These are phyloP conservation scores for Ehretia macrophylla DNA, from an alignment of 257 asterid species.

Conservation along the genomic window DNA sequence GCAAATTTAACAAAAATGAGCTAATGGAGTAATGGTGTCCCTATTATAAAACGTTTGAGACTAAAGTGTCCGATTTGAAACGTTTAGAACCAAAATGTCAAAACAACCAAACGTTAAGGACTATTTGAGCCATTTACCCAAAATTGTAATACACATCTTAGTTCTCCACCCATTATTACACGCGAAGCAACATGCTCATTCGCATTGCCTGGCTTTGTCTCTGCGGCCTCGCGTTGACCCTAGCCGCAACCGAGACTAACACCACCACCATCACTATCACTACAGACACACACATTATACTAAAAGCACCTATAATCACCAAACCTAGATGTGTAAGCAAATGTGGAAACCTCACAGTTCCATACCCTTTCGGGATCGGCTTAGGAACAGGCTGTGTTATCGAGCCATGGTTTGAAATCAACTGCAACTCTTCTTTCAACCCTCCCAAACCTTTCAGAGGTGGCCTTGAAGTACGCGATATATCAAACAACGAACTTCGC, in stretches of 20 bases:
- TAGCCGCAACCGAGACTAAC: slow-evolving; percentile 19
- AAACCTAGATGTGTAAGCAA: slow-evolving; percentile 31
- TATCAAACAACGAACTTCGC: slow-evolving; percentile 49
- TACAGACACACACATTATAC: slow-evolving; percentile 7
- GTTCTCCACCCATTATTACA: too few relatives aligned
- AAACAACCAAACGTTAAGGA: too few relatives aligned
- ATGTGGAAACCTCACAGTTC: slow-evolving; percentile 38
- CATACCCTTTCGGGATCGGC: slow-evolving; percentile 43
- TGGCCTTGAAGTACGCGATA: slow-evolving; percentile 22
- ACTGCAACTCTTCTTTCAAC: slow-evolving; percentile 39
- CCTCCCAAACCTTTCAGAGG: slow-evolving; percentile 41
- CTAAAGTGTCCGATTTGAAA: too few relatives aligned
- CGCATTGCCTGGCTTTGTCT: slow-evolving; percentile 13
- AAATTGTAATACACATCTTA: too few relatives aligned
- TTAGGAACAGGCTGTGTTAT: slow-evolving; percentile 32
- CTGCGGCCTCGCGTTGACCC: slow-evolving; percentile 16
- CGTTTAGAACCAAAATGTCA: too few relatives aligned
- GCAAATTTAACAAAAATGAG: too few relatives aligned
- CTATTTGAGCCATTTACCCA: too few relatives aligned
- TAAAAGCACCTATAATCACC: slow-evolving; percentile 23
- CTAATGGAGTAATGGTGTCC: too few relatives aligned
- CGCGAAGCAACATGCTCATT: neutral
- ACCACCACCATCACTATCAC: neutral
- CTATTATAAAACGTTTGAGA: too few relatives aligned
- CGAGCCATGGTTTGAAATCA: slow-evolving; percentile 23